Evolutionary conservation across 2,329 filamentous ascomycete species (phyloP).

Genomic region (Fusarium chlamydosporum): DNA sequence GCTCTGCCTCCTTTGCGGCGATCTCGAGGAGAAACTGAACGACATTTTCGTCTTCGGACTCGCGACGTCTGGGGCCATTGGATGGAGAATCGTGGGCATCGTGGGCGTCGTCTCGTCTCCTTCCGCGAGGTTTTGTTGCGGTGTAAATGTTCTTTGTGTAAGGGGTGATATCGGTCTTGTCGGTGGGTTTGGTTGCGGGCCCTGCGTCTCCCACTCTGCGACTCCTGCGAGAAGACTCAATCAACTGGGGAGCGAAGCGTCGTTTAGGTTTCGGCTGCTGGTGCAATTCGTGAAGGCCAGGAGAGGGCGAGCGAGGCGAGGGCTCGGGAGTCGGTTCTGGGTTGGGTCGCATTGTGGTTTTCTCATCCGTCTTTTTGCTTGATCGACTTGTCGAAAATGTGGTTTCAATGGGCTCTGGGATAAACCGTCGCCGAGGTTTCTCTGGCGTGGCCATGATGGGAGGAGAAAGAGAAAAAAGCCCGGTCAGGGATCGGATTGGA

Average conservation of each 20-base stretch:
- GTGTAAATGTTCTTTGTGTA: slow-evolving; percentile 73
- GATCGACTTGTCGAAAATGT: slow-evolving; percentile 72
- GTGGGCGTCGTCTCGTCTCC: slow-evolving; percentile 46
- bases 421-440: slow-evolving; percentile 71
- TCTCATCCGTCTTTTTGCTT: slow-evolving; percentile 54
- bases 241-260: slow-evolving; percentile 81
- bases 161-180: slow-evolving; percentile 80
- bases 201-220: slow-evolving; percentile 75
- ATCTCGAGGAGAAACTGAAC: slow-evolving; percentile 83
- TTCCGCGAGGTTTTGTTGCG: slow-evolving; percentile 58
- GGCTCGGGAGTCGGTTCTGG: slow-evolving; percentile 70
- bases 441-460: slow-evolving; percentile 61
- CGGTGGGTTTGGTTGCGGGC: slow-evolving; percentile 73
- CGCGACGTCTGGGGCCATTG: slow-evolving; percentile 62
- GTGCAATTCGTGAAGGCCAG: slow-evolving; percentile 59
- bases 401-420: slow-evolving; percentile 79
- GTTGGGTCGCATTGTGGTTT: slow-evolving; percentile 62
- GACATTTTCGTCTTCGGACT: slow-evolving; percentile 82
- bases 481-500: slow-evolving; percentile 25
- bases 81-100: slow-evolving; percentile 28
- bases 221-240: slow-evolving; percentile 82
- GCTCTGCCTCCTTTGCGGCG: slow-evolving; percentile 83
- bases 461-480: slow-evolving; percentile 52
- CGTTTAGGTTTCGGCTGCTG: slow-evolving; percentile 61
- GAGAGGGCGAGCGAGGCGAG: slow-evolving; percentile 65